Evolutionary conservation across 106 monocot species (phyloP).

Genomic region (Gastrodia elata): DNA sequence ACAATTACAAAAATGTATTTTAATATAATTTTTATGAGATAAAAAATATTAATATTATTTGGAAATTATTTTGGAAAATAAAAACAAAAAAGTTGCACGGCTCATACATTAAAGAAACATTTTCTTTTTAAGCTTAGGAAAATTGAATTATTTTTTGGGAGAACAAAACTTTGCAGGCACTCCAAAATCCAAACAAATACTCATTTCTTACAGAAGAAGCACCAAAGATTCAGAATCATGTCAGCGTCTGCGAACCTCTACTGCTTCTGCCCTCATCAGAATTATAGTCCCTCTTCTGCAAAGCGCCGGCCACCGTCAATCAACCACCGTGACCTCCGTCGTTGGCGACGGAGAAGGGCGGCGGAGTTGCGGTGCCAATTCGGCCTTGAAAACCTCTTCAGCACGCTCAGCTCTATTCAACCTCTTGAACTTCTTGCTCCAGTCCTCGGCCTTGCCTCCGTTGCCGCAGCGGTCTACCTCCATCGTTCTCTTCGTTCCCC

Average conservation of each 20-base stretch:
- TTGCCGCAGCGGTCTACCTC: slow-evolving; percentile 24
- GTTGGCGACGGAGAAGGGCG: slow-evolving; percentile 12
- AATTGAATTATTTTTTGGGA: too few relatives aligned
- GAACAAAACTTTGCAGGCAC: too few relatives aligned
- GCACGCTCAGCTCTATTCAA: slow-evolving; percentile 13
- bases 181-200: too few relatives aligned
- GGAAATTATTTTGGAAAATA: too few relatives aligned
- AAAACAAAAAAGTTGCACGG: too few relatives aligned
- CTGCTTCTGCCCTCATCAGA: slow-evolving; percentile 7
- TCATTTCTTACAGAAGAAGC: too few relatives aligned
- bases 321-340: slow-evolving; percentile 10
- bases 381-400: slow-evolving; percentile 28
- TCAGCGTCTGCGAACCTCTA: slow-evolving; percentile 17
- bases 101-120: too few relatives aligned
- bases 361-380: slow-evolving; percentile 9
- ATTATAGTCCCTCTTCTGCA: background rate
- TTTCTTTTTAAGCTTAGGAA: too few relatives aligned
- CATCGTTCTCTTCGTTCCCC: background rate
- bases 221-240: too few relatives aligned
- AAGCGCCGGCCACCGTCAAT: background rate
- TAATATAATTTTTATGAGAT: too few relatives aligned
- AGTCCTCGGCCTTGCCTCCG: slow-evolving; percentile 32
- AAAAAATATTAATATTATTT: too few relatives aligned
- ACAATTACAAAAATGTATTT: too few relatives aligned
- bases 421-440: slow-evolving; percentile 36